Conservation (phyloP, 73 alveolate genomes). For the Paramecium caudatum region DNA sequence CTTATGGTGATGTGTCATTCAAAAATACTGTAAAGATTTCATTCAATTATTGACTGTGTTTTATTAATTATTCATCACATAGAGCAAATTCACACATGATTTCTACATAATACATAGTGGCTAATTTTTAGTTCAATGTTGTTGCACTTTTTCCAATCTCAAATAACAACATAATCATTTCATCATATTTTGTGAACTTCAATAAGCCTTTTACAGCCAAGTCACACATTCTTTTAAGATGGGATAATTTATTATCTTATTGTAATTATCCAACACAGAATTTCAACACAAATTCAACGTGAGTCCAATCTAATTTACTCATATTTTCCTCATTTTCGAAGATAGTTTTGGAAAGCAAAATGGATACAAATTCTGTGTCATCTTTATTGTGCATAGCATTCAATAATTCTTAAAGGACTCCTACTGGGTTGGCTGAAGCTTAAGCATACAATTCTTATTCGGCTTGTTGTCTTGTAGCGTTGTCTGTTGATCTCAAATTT, state of each 20-base stretch:
- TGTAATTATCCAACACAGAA: not conserved
- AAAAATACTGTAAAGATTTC: conserved; percentile 63
- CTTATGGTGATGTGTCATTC: conserved; percentile 60
- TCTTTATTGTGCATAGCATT: conserved; percentile 25
- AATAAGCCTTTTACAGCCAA: conserved; percentile 59
- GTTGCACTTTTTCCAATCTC: conserved; percentile 54
- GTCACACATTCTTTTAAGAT: conserved; percentile 69
- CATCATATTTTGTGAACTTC: conserved; percentile 60
- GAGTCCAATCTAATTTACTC: not conserved
- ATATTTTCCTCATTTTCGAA: conserved; percentile 59
- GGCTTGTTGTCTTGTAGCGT: conserved; percentile 15
- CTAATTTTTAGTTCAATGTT: conserved; percentile 65
- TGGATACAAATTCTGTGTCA: conserved; percentile 59
- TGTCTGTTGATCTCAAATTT: conserved; percentile 37
- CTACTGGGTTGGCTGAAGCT: conserved; percentile 10
- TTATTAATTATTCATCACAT: conserved; percentile 70
- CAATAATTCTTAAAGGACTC: not conserved
- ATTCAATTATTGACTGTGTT: conserved; percentile 58
- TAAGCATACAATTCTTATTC: conserved; percentile 39
- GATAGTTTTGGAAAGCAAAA: conserved; percentile 13
- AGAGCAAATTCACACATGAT: conserved; percentile 77
- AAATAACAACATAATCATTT: conserved; percentile 13
- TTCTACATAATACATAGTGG: conserved; percentile 71
- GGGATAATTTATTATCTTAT: conserved; percentile 48
- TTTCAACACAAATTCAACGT: conserved; percentile 27